Evolutionary conservation across 805 yeast genomes (phyloP).

Genomic region (Ogataea chonburiensis): DNA sequence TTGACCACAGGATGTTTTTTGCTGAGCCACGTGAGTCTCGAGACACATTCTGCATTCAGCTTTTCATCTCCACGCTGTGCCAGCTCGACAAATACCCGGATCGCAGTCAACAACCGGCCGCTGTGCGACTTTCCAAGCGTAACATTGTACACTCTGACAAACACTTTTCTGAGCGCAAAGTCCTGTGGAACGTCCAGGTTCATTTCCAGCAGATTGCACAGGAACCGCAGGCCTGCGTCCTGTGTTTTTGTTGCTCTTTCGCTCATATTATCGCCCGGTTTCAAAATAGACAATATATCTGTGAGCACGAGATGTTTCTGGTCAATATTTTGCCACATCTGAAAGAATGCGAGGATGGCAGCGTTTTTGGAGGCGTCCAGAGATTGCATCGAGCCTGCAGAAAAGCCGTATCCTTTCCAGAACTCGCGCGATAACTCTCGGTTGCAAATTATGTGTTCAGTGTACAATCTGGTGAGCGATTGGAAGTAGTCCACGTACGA

Average conservation of each 20-base stretch:
- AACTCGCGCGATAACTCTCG: slow-evolving; percentile 36
- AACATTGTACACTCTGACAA: slow-evolving; percentile 51
- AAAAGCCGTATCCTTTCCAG: slow-evolving; percentile 54
- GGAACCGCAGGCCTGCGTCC: slow-evolving; percentile 26
- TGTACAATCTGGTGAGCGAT: slow-evolving; percentile 26
- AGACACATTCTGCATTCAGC: slow-evolving; percentile 16
- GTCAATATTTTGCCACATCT: slow-evolving; percentile 22
- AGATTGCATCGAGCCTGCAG: slow-evolving; percentile 57
- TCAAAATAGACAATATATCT: slow-evolving; percentile 30
- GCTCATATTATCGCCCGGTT: slow-evolving; percentile 17
- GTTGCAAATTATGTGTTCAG: slow-evolving; percentile 11
- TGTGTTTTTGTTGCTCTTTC: slow-evolving; percentile 25
- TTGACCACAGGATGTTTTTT: slow-evolving; percentile 26
- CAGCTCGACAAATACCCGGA: slow-evolving; percentile 42
- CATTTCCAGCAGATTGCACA: slow-evolving; percentile 42
- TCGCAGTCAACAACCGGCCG: slow-evolving; percentile 38
- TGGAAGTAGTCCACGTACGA: slow-evolving; percentile 30
- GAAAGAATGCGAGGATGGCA: slow-evolving; percentile 40
- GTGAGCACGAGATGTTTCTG: slow-evolving; percentile 19
- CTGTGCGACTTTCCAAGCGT: slow-evolving; percentile 49
- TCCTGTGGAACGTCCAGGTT: slow-evolving; percentile 33
- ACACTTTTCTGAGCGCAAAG: slow-evolving; percentile 38
- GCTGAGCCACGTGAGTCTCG: slow-evolving; percentile 26
- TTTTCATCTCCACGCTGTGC: slow-evolving; percentile 1
- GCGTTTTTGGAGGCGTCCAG: slow-evolving; percentile 43